Evolutionary conservation across 345 rosid species (phyloP), one percentile per base, ranked within the genome.

Genomic region (Noccaea bulbosa): DNA sequence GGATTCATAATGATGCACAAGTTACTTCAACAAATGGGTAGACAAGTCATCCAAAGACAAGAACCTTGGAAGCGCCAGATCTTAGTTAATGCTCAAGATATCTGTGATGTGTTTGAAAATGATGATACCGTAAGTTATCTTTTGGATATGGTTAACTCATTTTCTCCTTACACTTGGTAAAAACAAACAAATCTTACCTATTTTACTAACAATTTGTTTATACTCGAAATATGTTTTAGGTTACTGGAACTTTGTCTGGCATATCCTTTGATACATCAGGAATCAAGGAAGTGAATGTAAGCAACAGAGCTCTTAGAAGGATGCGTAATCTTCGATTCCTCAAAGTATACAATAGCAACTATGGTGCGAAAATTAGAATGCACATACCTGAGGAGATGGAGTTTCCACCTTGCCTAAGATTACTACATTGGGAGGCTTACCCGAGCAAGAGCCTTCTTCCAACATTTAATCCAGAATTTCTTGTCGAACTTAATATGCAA

Each of bases 11-110:
- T 14, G 12, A 74, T 83, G 71, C 82, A 83, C 70, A 71, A 57
- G 24, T 61, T 77, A 62, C 40, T 76, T 1, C 65, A 64, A 44
- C 81, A 76, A 47, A 22, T 82, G 78, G 79, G 56, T 17, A 9
- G 11, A 56, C 9, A 67, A 15, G 33, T 41, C 39, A 11, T 77
- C 27, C 72, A 11, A 0, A 39, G 9, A 56, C 33, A 78, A 72
- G 40, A 59, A 0, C 76, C 80, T 40, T 71, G 60, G 38, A 66
- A 54, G 56, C 74, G 50, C 0, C 45, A 24, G 4, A 61, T 81
- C 5, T 53, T 81, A 11, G 40, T 54, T 51, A 40, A 39, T 11
- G 14, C 68, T 24, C 40, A 20, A 2, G 77, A 66, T 40, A 61
- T 72, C 1, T 14, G 58, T 46, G 69, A 62, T 50, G 77, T 70